Evolutionary conservation across 169 alveolate genomes (phyloP), one percentile per base, ranked within the genome.

Genomic region (Cryptosporidium canis): DNA sequence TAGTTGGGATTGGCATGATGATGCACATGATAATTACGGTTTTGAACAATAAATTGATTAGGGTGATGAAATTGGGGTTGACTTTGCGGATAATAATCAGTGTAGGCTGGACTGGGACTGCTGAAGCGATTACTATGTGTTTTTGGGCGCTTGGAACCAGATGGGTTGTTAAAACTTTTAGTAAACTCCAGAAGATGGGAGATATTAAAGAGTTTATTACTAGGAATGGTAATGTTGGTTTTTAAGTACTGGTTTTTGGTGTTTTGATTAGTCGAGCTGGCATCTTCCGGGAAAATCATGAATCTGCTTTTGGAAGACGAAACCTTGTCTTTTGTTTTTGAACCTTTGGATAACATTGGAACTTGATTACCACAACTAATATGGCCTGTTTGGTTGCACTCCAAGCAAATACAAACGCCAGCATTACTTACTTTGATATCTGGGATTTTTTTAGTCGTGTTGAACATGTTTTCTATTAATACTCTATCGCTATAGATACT

Each of bases 351-450:
- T 14, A 77, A 56, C 51, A 24, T 39, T 24, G 72, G 87, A 41
- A 29, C 66, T 4, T 61, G 47, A 9, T 21, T 56, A 39, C 41
- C 16, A 41, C 87, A 77, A 43, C 18, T 58, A 0, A 63, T 61
- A 33, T 77, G 87, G 14, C 87, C 87, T 21, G 44, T 43, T 29
- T 77, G 41, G 21, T 61, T 45, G 35, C 87, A 77, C 37, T 41
- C 44, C n/a, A 61, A 21, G 51, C 87, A 77, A 56, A 77, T 61
- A 58, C 87, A 77, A 45, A 55, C 33, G 33, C 53, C 53, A 9
- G 66, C 43, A 47, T 31, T 18, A n/a, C 47, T 33, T 3, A 12
- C 6, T 3, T 44, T 27, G 3, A 35, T 24, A 12, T 51, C 85
- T n/a, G 58, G 37, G 31, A 51, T 66, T 16, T 24, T 47, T 29